These are phyloP conservation scores for Ophiostoma quercus DNA, from an alignment of 2,329 filamentous ascomycete species.

Conservation along the genomic window DNA sequence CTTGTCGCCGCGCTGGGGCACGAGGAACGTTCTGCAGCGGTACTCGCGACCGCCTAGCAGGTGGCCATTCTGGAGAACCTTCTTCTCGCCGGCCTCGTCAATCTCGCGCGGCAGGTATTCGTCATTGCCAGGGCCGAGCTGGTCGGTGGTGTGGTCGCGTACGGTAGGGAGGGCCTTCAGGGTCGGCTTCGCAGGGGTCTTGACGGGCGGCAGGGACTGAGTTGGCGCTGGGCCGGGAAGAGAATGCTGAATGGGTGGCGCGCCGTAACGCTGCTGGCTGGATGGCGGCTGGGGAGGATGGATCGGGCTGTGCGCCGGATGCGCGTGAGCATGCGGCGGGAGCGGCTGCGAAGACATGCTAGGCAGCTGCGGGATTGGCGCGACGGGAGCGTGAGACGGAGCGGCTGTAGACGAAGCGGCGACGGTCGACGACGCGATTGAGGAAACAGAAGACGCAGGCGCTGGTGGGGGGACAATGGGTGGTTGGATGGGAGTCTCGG, in stretches of 20 bases:
- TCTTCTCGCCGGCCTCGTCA: constrained; percentile 89
- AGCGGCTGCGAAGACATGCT: constrained; percentile 25
- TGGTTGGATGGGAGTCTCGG: constrained; percentile 49
- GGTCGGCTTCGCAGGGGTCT: constrained; percentile 74
- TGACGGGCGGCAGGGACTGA: constrained; percentile 59
- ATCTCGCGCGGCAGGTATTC: constrained; percentile 93
- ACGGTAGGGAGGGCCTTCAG: constrained; percentile 94
- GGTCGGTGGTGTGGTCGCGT: constrained; percentile 93
- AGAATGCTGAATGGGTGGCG: neutral
- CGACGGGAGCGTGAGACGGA: neutral
- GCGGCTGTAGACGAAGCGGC: neutral
- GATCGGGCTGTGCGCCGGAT: constrained; percentile 21
- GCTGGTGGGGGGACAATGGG: constrained; percentile 20
- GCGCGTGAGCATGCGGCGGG: constrained; percentile 20
- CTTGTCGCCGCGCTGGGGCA: constrained; percentile 85
- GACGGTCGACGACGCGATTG: neutral
- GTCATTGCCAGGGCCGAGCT: constrained; percentile 80
- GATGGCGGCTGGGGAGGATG: constrained; percentile 16
- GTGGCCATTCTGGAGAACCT: constrained; percentile 79
- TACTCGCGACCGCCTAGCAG: constrained; percentile 80
- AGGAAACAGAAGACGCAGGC: neutral
- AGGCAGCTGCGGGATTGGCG: constrained; percentile 15
- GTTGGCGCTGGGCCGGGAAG: constrained; percentile 30
- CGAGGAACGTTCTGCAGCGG: constrained; percentile 86
- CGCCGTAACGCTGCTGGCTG: constrained; percentile 25